A percentile compares a stretch with the other conserved stretches of the same genome.
Evolutionary conservation across 2,329 filamentous ascomycete species (phyloP).

Genomic region (Trichoderma sp.): DNA sequence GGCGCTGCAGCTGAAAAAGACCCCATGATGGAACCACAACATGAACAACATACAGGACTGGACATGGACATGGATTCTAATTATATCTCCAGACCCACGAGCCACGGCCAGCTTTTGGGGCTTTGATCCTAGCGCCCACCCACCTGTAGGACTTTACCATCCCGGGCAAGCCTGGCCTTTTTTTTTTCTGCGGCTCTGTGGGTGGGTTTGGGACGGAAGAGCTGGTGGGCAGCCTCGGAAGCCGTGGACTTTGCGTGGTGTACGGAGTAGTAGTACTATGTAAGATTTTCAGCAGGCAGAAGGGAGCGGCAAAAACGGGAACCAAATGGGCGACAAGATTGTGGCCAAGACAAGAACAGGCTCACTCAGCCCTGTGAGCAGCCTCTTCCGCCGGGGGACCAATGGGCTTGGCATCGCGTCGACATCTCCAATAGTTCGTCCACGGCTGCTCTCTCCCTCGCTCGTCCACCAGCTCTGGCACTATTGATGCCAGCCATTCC

Average conservation of each 20-base stretch:
- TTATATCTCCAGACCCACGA: not conserved
- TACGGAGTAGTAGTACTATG: no score
- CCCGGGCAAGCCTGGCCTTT: not conserved
- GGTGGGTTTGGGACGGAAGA: not conserved
- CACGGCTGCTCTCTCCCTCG: not conserved
- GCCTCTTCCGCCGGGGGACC: not conserved
- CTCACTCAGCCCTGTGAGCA: slow-evolving; percentile 9
- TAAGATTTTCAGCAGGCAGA: not conserved
- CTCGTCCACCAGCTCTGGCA: not conserved
- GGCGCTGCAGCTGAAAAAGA: not conserved
- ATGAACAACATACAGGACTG: not conserved
- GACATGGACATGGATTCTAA: not conserved
- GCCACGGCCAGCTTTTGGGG: not conserved
- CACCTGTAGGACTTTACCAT: not conserved
- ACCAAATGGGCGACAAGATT: not conserved
- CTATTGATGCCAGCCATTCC: not conserved
- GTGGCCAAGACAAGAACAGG: not conserved
- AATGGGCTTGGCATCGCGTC: not conserved
- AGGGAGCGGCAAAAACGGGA: not conserved
- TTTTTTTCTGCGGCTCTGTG: not conserved
- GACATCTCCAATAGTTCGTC: not conserved
- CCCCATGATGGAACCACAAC: not conserved
- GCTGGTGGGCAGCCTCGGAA: not conserved
- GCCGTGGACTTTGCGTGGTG: no score
- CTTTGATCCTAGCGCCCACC: not conserved